Conservation (phyloP, 2,329 filamentous ascomycete species). For the Phaeosphaeria sp. region DNA sequence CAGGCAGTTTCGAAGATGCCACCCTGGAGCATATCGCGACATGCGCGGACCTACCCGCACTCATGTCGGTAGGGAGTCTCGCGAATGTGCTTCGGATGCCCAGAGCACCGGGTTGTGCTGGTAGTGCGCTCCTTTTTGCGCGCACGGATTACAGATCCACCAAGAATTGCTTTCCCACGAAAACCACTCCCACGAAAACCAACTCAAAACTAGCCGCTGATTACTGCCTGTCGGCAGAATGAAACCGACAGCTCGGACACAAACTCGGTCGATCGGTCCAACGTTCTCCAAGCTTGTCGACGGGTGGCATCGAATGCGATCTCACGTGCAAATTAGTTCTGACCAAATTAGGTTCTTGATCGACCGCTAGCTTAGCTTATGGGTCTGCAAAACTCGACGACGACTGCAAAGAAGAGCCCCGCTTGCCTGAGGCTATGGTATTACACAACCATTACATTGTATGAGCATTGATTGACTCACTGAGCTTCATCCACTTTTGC, state of each 20-base stretch:
- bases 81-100: neutral
- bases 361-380: neutral
- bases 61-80: neutral
- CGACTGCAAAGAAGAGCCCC: neutral
- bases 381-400: neutral
- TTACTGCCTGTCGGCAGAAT: conserved; percentile 2
- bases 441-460: neutral
- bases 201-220: neutral
- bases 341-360: neutral
- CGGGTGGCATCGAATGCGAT: conserved; percentile 2
- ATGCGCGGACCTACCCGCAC: neutral
- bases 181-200: neutral
- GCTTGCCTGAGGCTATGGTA: neutral
- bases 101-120: neutral
- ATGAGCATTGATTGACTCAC: neutral
- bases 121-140: neutral
- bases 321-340: neutral
- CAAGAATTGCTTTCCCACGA: neutral
- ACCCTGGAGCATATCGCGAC: neutral
- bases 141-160: conserved; percentile 1
- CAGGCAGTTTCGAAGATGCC: neutral
- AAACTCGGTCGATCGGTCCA: conserved; percentile 1
- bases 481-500: neutral
- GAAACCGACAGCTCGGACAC: conserved; percentile 3
- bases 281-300: conserved; percentile 3